These are phyloP conservation scores for Collybia nuda DNA, from an alignment of 768 basidiomycete genomes.

Conservation along the genomic window DNA sequence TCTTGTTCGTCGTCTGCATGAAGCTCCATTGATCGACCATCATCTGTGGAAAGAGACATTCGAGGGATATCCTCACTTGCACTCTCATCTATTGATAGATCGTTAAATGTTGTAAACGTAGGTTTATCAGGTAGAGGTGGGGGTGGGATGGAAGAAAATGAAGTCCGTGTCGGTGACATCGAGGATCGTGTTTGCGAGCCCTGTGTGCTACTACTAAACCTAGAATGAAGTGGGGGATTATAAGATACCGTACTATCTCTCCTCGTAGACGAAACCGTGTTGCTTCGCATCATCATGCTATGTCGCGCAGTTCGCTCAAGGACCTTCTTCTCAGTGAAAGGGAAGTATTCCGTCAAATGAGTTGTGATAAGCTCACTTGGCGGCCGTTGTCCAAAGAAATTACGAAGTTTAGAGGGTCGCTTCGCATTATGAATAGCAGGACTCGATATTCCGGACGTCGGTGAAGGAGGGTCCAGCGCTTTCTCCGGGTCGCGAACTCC, in stretches of 20 bases:
- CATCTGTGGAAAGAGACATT: slow-evolving; percentile 74
- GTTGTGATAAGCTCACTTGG: slow-evolving; percentile 96
- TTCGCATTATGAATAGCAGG: slow-evolving; percentile 40
- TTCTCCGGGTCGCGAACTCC: slow-evolving; percentile 82
- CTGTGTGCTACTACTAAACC: slow-evolving; percentile 65
- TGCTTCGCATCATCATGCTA: slow-evolving; percentile 66
- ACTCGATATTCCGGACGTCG: slow-evolving; percentile 34
- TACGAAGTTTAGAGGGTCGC: slow-evolving; percentile 74
- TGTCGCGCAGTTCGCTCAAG: slow-evolving; percentile 86
- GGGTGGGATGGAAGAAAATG: slow-evolving; percentile 48
- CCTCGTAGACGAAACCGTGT: slow-evolving; percentile 28
- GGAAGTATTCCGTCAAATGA: slow-evolving; percentile 95
- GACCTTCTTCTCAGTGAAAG: slow-evolving; percentile 87
- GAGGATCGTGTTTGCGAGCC: slow-evolving; percentile 43
- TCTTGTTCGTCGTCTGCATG: slow-evolving; percentile 42
- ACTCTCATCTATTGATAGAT: slow-evolving; percentile 14
- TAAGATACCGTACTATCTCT: slow-evolving; percentile 55
- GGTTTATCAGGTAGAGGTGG: slow-evolving; percentile 38
- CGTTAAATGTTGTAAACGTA: slow-evolving; percentile 16
- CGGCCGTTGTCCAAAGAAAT: slow-evolving; percentile 98
- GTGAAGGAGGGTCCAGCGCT: slow-evolving; percentile 60
- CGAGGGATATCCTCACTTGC: slow-evolving; percentile 57
- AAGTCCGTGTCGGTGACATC: slow-evolving; percentile 43
- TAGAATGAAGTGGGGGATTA: slow-evolving; percentile 45
- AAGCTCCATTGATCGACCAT: slow-evolving; percentile 66